Percentiles rank a stretch among this genome's conserved stretches.
These are phyloP conservation scores for Martensiomyces pterosporus DNA, from an alignment of 192 early-diverging fungal genomes.

Conservation along the genomic window DNA sequence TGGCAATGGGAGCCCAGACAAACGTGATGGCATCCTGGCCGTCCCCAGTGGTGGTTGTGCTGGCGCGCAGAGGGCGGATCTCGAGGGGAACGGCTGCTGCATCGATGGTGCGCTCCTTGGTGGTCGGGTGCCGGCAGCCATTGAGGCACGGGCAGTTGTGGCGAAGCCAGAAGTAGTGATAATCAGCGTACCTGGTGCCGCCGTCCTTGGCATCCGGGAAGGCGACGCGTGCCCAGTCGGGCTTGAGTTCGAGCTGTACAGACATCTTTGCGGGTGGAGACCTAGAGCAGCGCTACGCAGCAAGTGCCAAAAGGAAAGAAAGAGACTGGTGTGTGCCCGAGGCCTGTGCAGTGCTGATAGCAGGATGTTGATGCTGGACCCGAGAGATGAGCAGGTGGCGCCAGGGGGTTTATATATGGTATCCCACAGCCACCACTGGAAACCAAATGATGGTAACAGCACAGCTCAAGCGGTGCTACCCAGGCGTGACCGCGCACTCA, in stretches of 20 bases:
- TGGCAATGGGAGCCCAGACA: constrained; percentile 40
- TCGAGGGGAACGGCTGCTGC: constrained; percentile 40
- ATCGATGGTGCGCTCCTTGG: constrained; percentile 49
- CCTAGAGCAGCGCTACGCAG: too few relatives aligned
- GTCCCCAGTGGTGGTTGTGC: constrained; percentile 1
- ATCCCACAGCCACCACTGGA: too few relatives aligned
- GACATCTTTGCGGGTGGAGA: too few relatives aligned
- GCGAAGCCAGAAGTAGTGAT: constrained; percentile 52
- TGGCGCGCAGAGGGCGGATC: constrained; percentile 38
- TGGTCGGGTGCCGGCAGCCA: constrained; percentile 41
- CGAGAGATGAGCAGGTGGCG: too few relatives aligned
- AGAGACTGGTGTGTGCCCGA: too few relatives aligned
- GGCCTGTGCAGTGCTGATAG: too few relatives aligned
- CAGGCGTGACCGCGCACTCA: too few relatives aligned
- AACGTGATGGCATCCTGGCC: constrained; percentile 19
- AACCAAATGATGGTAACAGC: too few relatives aligned
- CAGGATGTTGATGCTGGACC: too few relatives aligned
- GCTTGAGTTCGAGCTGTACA: constrained; percentile 32
- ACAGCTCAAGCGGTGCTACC: too few relatives aligned
- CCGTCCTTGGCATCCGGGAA: constrained; percentile 9
- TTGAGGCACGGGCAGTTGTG: constrained; percentile 51
- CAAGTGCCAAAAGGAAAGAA: too few relatives aligned
- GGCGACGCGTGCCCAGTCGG: constrained; percentile 43
- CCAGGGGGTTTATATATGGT: too few relatives aligned
- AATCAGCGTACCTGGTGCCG: constrained; percentile 25